These are phyloP conservation scores for Albizia julibrissin DNA, from an alignment of 306 rosid genomes.

Conservation along the genomic window DNA sequence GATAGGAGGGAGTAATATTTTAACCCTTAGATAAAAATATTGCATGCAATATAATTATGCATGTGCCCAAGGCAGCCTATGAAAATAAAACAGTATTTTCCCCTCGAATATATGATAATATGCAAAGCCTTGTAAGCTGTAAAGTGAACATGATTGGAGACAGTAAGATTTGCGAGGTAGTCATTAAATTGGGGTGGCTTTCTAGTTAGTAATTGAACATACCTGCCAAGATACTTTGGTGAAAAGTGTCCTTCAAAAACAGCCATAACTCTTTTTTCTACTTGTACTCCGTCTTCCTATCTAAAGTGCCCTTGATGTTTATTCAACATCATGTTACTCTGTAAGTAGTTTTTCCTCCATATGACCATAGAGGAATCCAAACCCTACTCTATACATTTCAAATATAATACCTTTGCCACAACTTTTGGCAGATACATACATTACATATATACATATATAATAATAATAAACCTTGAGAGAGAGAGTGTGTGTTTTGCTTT, in stretches of 20 bases:
- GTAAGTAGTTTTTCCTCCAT: neutral
- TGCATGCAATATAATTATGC: neutral
- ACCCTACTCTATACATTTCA: neutral
- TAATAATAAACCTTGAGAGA: neutral
- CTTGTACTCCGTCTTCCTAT: neutral
- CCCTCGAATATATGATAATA: too few species aligned
- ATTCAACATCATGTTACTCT: neutral
- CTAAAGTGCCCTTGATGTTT: neutral
- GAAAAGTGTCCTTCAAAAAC: slow-evolving; percentile 1
- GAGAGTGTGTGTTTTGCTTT: slow-evolving; percentile 16
- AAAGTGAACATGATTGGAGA: neutral
- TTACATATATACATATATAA: too few species aligned
- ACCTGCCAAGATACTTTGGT: slow-evolving; percentile 5
- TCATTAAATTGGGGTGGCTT: neutral
- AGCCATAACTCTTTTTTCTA: neutral
- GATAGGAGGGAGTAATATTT: too few species aligned
- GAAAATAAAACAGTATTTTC: too few species aligned
- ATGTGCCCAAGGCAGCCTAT: neutral
- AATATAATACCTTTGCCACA: neutral
- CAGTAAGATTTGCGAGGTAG: neutral
- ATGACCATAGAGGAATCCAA: neutral
- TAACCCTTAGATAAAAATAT: neutral
- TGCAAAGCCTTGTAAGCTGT: neutral
- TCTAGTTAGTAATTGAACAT: neutral
- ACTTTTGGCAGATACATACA: neutral